Conservation (phyloP, 1,284 basidiomycete species). For the Phlebopus sp. region DNA sequence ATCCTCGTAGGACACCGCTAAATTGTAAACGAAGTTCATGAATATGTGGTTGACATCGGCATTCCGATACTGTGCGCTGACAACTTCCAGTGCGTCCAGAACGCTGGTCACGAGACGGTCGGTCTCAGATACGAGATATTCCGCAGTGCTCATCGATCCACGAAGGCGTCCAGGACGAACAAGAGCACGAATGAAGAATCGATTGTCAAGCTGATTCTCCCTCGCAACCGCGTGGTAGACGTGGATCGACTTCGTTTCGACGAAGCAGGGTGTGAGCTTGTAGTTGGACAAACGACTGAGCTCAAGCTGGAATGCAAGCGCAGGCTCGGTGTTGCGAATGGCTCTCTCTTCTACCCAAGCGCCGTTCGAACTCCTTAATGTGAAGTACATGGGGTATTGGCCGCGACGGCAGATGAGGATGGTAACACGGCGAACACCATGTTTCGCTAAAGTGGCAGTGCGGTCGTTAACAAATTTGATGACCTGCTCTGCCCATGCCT, state of each 20-base stretch:
- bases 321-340: constrained; percentile 98
- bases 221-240: constrained; percentile 95
- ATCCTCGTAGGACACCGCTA: constrained; percentile 93
- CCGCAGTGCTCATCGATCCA: constrained; percentile 88
- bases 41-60: constrained; percentile 96
- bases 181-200: constrained; percentile 97
- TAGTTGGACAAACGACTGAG: constrained; percentile 96
- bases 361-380: constrained; percentile 76
- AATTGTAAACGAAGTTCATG: constrained; percentile 98
- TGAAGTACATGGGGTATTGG: constrained; percentile 94
- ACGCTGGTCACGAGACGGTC: constrained; percentile 95
- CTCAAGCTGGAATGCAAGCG: constrained; percentile 97
- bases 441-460: constrained; percentile 59
- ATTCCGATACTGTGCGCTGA: constrained; percentile 81
- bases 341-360: constrained; percentile 93
- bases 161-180: constrained; percentile 93
- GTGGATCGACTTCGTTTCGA: constrained; percentile 94
- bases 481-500: constrained; percentile 76
- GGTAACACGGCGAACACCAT: constrained; percentile 90
- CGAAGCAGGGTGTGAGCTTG: constrained; percentile 90
- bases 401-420: constrained; percentile 90
- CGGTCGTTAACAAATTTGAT: constrained; percentile 74
- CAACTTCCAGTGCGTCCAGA: constrained; percentile 92
- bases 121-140: constrained; percentile 98
- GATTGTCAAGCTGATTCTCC: constrained; percentile 94